A percentile compares a stretch with the other conserved stretches of the same genome.
Conservation (phyloP, 169 alveolate species). For the Miamiensis avidus region DNA sequence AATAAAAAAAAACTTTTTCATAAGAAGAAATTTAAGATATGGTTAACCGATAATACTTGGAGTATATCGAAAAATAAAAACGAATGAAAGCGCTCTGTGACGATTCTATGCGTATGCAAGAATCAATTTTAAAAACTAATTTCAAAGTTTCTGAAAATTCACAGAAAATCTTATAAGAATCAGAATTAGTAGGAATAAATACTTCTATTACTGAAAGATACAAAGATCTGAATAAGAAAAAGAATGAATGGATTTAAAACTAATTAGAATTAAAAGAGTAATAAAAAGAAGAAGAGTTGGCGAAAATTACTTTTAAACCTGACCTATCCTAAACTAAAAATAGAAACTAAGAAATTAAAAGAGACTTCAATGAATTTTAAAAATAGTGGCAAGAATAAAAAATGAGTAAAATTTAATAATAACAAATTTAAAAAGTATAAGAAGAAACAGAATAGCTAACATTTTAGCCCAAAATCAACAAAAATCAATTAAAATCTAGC, state of each 20-base stretch:
- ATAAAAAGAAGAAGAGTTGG: neutral
- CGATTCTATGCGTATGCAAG: neutral
- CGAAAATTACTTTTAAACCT: neutral
- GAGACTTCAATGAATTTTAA: neutral
- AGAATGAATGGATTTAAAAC: neutral
- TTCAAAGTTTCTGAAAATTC: neutral
- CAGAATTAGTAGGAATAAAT: no score
- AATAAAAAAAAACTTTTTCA: neutral
- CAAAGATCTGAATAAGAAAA: neutral
- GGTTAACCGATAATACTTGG: neutral
- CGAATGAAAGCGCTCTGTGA: neutral
- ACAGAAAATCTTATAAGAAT: no score
- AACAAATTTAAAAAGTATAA: neutral
- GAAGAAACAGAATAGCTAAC: neutral
- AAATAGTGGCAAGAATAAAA: neutral
- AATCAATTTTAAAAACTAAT: neutral
- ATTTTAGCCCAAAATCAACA: neutral
- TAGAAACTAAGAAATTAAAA: no score
- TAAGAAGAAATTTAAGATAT: neutral
- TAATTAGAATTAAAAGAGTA: neutral
- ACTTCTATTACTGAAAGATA: neutral
- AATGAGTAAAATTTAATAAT: no score
- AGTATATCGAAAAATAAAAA: neutral
- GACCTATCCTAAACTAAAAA: neutral
- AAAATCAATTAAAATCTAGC: neutral